Conservation (phyloP, 2,329 filamentous ascomycete genomes). For the Penicillium oxalicum region DNA sequence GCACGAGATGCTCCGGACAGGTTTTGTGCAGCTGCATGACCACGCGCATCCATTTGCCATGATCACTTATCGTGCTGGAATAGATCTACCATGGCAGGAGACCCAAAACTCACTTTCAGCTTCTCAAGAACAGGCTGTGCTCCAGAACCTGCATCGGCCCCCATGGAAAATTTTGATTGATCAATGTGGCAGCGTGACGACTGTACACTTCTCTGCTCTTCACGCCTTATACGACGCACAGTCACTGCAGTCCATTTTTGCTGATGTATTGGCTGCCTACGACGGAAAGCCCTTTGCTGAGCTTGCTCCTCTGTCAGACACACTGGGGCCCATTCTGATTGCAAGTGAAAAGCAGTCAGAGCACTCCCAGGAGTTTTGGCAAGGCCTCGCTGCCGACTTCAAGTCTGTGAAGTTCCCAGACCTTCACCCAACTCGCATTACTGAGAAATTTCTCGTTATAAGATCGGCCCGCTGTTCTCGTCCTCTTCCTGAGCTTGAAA, state of each 20-base stretch:
- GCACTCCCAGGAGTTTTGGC: conserved; percentile 56
- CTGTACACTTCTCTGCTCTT: conserved; percentile 55
- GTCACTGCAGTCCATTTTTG: conserved; percentile 61
- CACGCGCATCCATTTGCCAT: conserved; percentile 63
- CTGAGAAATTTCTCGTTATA: conserved; percentile 30
- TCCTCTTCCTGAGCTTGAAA: conserved; percentile 47
- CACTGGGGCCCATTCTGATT: conserved; percentile 43
- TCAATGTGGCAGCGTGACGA: conserved; percentile 17
- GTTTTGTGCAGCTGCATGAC: conserved; percentile 61
- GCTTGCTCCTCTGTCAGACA: conserved; percentile 35
- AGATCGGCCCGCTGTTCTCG: conserved; percentile 35
- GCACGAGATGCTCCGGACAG: conserved; percentile 70
- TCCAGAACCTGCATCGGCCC: conserved; percentile 47
- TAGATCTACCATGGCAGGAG: conserved; percentile 39
- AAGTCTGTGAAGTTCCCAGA: conserved; percentile 68
- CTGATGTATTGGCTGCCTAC: conserved; percentile 49
- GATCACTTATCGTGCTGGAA: conserved; percentile 52
- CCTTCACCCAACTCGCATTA: conserved; percentile 56
- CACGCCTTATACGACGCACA: conserved; percentile 83
- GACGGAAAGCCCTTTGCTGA: conserved; percentile 18
- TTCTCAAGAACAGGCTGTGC: conserved; percentile 24
- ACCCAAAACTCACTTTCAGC: not conserved
- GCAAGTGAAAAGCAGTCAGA: conserved; percentile 27
- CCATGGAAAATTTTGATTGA: conserved; percentile 59
- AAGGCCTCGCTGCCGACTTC: conserved; percentile 45